Evolutionary conservation across 2,329 filamentous ascomycete species (phyloP), one percentile per base, ranked within the genome.

Genomic region (Monilinia vaccinii-corymbosi): DNA sequence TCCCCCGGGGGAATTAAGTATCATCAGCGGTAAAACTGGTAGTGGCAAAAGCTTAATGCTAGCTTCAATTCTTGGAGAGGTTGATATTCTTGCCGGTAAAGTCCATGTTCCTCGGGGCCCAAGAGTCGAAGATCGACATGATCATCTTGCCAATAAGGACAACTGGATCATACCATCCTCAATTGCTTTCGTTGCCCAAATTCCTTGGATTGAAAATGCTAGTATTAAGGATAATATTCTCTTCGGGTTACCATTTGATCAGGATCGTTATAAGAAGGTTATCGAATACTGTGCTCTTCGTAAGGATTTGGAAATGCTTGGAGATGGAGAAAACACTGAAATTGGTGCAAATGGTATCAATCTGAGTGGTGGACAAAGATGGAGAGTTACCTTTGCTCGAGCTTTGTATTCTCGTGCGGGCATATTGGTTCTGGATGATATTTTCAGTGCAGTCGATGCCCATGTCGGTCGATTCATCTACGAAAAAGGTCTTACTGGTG

Each of bases 321-420:
- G 82, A 0, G 87, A 93, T 68, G 89, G 89, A 4, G 89, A 94
- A 66, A 74, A 82, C 50, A 95, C 91, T 0, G 88, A 92, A 68
- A 89, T 95, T 56, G 90, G 90, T 13, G 87, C 88, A 3, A 92
- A 93, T 63, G 90, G 90, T 8, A 89, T 94, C 66, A 92, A 93
- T 66, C 76, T 95, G 8, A 91, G 86, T 63, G 90, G 91, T 63
- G 91, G 90, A 0, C 90, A 95, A 72, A 85, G 89, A 68, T 92
- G 89, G 87, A 82, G 90, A 56, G 81, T 94, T 36, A 89, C 88
- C 0, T 84, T 95, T 66, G 90, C 89, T 2, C 79, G 90, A 50
- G 89, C 89, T 0, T 77, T 94, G 21, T 94, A 94, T 72, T 92
- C 88, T 2, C 79, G 89, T 16, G 88, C 88, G 1, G 85, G 87